A percentile compares a stretch with the other conserved stretches of the same genome.
Conservation (phyloP, 495 filamentous ascomycete species). For the Cairneyella variabilis region DNA sequence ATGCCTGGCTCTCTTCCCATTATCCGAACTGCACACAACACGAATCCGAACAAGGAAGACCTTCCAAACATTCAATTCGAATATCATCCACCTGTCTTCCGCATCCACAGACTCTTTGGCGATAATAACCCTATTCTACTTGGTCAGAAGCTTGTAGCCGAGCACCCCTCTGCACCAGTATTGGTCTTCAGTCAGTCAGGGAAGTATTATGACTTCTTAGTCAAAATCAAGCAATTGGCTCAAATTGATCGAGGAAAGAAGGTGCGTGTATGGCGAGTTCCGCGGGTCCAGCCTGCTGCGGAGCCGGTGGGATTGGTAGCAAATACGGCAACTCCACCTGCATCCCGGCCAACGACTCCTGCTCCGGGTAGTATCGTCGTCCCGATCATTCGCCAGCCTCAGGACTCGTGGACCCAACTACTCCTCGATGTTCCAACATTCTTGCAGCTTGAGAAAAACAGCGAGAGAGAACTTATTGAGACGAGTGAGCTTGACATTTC, state of each 20-base stretch:
- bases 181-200: constrained; percentile 66
- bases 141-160: constrained; percentile 51
- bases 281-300: constrained; percentile 41
- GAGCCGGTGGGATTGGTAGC: constrained; percentile 22
- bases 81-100: constrained; percentile 80
- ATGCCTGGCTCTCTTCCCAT: constrained; percentile 68
- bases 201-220: constrained; percentile 68
- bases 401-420: constrained; percentile 59
- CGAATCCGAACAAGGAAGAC: constrained; percentile 47
- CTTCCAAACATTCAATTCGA: constrained; percentile 75
- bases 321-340: constrained; percentile 21
- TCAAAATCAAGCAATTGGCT: constrained; percentile 57
- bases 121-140: constrained; percentile 50
- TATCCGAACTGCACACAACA: constrained; percentile 74
- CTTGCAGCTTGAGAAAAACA: constrained; percentile 57
- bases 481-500: constrained; percentile 73
- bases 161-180: constrained; percentile 52
- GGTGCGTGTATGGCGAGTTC: constrained; percentile 42
- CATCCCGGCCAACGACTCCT: constrained; percentile 26
- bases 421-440: constrained; percentile 73
- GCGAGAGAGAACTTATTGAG: constrained; percentile 66
- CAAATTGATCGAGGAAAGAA: constrained; percentile 14
- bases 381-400: constrained; percentile 6
- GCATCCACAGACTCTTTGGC: constrained; percentile 71
- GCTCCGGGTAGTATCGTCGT: constrained; percentile 16